Base-by-base conservation (phyloP, 2,329 filamentous ascomycete species). In the Fusarium coffeatum region DNA sequence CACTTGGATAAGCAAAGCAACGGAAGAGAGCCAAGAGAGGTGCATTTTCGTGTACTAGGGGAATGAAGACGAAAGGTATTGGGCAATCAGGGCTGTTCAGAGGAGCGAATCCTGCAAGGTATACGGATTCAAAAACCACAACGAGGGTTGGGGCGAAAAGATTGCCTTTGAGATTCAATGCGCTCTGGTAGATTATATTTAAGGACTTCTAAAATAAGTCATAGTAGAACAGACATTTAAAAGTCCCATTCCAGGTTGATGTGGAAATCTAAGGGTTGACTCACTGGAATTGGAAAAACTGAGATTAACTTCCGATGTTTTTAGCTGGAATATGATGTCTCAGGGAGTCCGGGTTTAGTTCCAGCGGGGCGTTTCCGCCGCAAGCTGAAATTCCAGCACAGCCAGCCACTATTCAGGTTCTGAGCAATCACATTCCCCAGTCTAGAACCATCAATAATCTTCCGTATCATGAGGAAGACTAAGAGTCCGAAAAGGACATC, bases 251-350 rank as follows among this genome's bases (percentile, higher is more conserved):
- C 5, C 8, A 16, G 8, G 20, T 5, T 0, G 1, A 4, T 10
- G 10, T 3, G 0, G 2, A 37, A 18, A 18, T 18, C 0, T 3
- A 4, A 18, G 11, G 32, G 9, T 37, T 0, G 16, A 37, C 32
- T 18, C 5, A 3, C 0, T 10, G 2, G 3, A 18, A 10, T 34
- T 34, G 2, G 5, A 5, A 0, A 0, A 18, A 18, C 0, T 34
- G 32, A 34, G 16, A 18, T 18, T 9, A 3, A 1, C 32, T 34
- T 34, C 32, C 15, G 8, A 2, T 9, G 32, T 0, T 34, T 32
- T 13, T 32, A 0, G 30, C 30, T 8, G 6, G 18, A 18, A 6
- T 34, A 1, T 5, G 9, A 18, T 18, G 12, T 23, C 41, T 23
- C 20, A 16, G 8, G 13, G 41, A 43, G 5, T 6, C 9, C 3